A percentile compares a stretch with the other conserved stretches of the same genome.
phyloP scores from a whole-genome alignment of 2,329 filamentous ascomycete species.

The Phyllosticta citriasiana region DNA sequence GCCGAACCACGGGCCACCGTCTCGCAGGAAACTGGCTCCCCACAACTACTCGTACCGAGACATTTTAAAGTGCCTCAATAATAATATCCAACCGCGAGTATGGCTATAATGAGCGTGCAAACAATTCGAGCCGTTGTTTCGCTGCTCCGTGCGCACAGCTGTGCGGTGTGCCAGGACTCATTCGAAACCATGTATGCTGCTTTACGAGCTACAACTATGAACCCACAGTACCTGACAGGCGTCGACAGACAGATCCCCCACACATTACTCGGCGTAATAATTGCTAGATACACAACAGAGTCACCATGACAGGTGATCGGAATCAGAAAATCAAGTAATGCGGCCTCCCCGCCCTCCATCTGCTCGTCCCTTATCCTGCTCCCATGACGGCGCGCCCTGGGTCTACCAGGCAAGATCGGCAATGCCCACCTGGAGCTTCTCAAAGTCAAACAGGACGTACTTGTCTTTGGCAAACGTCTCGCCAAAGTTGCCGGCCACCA shows the following conservation, averaged over 20 bases:
- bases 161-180: not conserved
- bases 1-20: not conserved
- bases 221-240: not conserved
- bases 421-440: constrained; percentile 13
- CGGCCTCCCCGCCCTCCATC: not conserved
- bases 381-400: not conserved
- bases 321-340: not conserved
- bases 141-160: not conserved
- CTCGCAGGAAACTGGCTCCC: not conserved
- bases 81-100: not conserved
- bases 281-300: not conserved
- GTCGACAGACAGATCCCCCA: not conserved
- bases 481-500: constrained; percentile 15
- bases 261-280: not conserved
- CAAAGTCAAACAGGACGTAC: constrained; percentile 15
- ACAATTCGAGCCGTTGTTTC: not conserved
- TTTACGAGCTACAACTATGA: not conserved
- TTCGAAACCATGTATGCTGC: not conserved
- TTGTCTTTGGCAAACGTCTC: constrained; percentile 16
- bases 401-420: constrained; percentile 13
- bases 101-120: not conserved
- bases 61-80: not conserved
- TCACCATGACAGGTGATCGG: not conserved
- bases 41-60: not conserved
- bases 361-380: constrained; percentile 1